These are phyloP conservation scores for Saturnispora saitoi DNA, from an alignment of 805 yeast species.

Conservation along the genomic window DNA sequence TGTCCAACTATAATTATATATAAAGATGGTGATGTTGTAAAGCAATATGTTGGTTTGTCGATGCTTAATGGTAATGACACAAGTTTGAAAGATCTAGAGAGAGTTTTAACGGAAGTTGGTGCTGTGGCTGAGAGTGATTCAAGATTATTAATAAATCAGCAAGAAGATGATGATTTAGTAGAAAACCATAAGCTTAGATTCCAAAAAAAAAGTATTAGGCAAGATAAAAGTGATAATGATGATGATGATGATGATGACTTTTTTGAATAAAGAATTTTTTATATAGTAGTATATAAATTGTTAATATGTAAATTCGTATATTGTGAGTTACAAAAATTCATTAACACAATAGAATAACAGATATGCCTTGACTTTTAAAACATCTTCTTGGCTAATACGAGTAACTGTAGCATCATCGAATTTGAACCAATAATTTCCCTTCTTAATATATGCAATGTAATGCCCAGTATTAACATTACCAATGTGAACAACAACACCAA, in stretches of 20 bases:
- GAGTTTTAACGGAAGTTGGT: conserved; percentile 53
- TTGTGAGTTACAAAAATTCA: conserved; percentile 20
- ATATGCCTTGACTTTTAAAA: conserved; percentile 68
- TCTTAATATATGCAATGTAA: conserved; percentile 72
- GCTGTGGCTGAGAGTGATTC: conserved; percentile 62
- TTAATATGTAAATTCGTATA: not conserved
- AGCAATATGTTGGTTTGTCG: conserved; percentile 73
- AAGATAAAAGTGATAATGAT: conserved; percentile 26
- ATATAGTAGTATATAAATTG: not conserved
- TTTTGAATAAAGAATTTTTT: conserved; percentile 32
- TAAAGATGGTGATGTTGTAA: conserved; percentile 65
- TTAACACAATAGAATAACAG: conserved; percentile 61
- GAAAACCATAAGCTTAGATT: conserved; percentile 47
- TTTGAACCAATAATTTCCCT: conserved; percentile 71
- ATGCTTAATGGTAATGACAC: conserved; percentile 82
- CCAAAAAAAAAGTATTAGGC: conserved; percentile 48
- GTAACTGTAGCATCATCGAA: conserved; percentile 86
- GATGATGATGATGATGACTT: conserved; percentile 38
- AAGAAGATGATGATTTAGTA: conserved; percentile 46
- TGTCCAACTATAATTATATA: conserved; percentile 89
- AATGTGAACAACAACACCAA: conserved; percentile 79
- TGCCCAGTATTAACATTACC: conserved; percentile 97
- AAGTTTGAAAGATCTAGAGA: conserved; percentile 59
- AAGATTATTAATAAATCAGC: conserved; percentile 52
- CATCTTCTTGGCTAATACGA: conserved; percentile 53